Base-by-base conservation (phyloP, 2,329 filamentous ascomycete species). In the Colletotrichum tanaceti region DNA sequence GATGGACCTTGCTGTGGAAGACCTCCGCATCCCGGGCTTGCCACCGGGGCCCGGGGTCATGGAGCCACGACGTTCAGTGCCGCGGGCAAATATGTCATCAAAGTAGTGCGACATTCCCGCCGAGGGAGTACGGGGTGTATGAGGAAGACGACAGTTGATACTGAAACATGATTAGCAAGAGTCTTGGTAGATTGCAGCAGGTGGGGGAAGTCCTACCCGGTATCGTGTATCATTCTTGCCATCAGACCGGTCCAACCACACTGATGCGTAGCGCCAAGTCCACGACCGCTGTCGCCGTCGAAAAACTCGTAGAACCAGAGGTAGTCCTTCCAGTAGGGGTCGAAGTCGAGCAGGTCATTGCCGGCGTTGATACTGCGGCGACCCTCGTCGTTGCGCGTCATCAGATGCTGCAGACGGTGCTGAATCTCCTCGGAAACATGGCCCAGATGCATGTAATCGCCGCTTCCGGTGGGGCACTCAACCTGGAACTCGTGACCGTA, bases 301-400 rank as follows among this genome's bases (percentile, higher is more conserved):
- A 98, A 98, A 85, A 97, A 98, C 79, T 98, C 95, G 77, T 97
- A 92, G 85, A 97, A 98, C 93, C 93, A 98, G 74, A 98, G 84
- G 75, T 94, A 89, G 75, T 97, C 94, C 79, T 91, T 95, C 95
- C 95, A 98, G 79, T 97, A 85, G 28, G 93, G 90, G 76, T 98
- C 94, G 75, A 92, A 97, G 81, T 98, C 94, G 39, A 98, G 89
- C 72, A 91, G 87, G 74, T 98, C 91, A 73, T 92, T 93, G 20
- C 93, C 91, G 64, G 88, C 90, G 75, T 98, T 97, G 83, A 97
- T 92, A 72, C 94, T 95, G 72, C 96, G 91, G 70, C 93, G 90
- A 60, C 94, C 94, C 72, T 97, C 89, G 74, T 97, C 92, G 70
- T 90, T 90, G 50, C 93, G 89, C 32, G 91, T 90, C 81, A 98